Evolutionary conservation across 2,329 filamentous ascomycete genomes (phyloP).

Genomic region (Neoascochyta sp.): DNA sequence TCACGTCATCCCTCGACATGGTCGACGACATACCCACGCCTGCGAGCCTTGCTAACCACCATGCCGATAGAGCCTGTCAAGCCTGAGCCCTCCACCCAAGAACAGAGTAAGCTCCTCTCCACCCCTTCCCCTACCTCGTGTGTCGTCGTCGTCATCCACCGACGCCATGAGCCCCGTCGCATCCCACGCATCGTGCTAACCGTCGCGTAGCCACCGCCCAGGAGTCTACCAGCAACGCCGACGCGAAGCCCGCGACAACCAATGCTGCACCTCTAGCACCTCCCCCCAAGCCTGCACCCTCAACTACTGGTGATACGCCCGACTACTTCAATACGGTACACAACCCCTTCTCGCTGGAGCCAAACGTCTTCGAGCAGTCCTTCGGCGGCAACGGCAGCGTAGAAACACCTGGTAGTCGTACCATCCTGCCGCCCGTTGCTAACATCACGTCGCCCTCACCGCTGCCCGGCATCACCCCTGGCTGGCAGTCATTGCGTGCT

Average conservation of each 20-base stretch:
- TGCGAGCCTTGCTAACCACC: slow-evolving; percentile 18
- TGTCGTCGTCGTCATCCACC: slow-evolving; percentile 3
- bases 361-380: slow-evolving; percentile 95
- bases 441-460: slow-evolving; percentile 85
- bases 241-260: slow-evolving; percentile 38
- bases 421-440: slow-evolving; percentile 82
- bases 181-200: slow-evolving; percentile 17
- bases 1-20: slow-evolving; percentile 11
- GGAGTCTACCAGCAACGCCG: slow-evolving; percentile 17
- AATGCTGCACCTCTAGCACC: slow-evolving; percentile 50
- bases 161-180: slow-evolving; percentile 4
- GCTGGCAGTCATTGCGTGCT: slow-evolving; percentile 86
- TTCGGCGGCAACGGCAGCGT: slow-evolving; percentile 53
- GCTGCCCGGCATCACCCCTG: slow-evolving; percentile 67
- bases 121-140: slow-evolving; percentile 1
- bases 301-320: slow-evolving; percentile 42
- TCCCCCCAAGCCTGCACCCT: slow-evolving; percentile 46
- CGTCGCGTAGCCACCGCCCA: slow-evolving; percentile 14
- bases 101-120: slow-evolving; percentile 28
- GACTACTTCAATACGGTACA: slow-evolving; percentile 52
- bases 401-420: slow-evolving; percentile 72
- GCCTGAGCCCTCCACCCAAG: slow-evolving; percentile 20
- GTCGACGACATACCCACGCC: slow-evolving; percentile 5
- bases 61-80: slow-evolving; percentile 23
- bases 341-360: slow-evolving; percentile 68